A percentile compares a stretch with the other conserved stretches of the same genome.
These are phyloP conservation scores for Amaranthus palmeri DNA, from an alignment of 148 eudicot genomes.

Conservation along the genomic window DNA sequence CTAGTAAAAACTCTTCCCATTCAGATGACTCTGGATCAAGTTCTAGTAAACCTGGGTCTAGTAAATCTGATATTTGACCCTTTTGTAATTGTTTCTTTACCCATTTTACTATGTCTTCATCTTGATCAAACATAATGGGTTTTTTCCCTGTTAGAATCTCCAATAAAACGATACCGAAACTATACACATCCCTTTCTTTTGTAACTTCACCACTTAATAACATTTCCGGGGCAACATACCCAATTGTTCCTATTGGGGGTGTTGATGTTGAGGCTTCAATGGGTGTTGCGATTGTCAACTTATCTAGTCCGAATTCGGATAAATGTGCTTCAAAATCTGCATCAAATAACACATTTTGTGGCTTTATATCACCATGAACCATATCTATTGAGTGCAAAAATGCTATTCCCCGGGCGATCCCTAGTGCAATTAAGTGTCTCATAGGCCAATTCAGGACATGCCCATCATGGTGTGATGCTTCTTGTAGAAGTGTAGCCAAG, in stretches of 20 bases:
- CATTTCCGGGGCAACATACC: constrained; percentile 61
- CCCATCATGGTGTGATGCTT: constrained; percentile 78
- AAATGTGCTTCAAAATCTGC: constrained; percentile 86
- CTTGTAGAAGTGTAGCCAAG: constrained; percentile 62
- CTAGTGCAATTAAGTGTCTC: constrained; percentile 71
- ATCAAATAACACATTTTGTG: constrained; percentile 68
- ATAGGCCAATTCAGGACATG: constrained; percentile 82
- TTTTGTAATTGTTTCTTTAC: constrained; percentile 64
- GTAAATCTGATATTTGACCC: constrained; percentile 62
- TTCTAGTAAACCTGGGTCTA: constrained; percentile 75
- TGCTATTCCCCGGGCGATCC: constrained; percentile 62
- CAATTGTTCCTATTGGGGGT: constrained; percentile 54
- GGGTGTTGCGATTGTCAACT: constrained; percentile 37
- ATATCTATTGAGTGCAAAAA: constrained; percentile 47
- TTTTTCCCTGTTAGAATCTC: constrained; percentile 66
- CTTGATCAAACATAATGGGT: constrained; percentile 60
- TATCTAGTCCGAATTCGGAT: constrained; percentile 63
- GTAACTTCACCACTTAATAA: constrained; percentile 35
- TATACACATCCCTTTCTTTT: constrained; percentile 62
- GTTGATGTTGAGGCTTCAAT: constrained; percentile 48
- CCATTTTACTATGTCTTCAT: constrained; percentile 83
- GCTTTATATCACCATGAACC: constrained; percentile 67
- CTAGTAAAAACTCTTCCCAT: constrained; percentile 77
- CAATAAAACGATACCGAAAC: constrained; percentile 64
- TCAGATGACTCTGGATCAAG: constrained; percentile 80